These are phyloP conservation scores for Sphaerostilbella broomeana DNA, from an alignment of 2,329 filamentous ascomycete genomes.

Conservation along the genomic window DNA sequence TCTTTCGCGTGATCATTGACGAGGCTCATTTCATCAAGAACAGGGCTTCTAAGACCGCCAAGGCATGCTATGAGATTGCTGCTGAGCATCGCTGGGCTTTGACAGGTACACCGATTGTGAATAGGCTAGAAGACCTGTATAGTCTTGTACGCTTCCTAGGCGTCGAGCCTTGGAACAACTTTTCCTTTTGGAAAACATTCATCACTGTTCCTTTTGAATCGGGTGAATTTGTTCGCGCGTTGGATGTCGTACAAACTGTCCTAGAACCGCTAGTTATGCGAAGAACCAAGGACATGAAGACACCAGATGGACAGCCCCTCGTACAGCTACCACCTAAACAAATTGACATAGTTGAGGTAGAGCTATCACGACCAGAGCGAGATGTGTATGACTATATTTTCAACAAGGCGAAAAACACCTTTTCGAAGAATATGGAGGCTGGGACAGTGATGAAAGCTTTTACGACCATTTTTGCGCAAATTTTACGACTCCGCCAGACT, in stretches of 20 bases:
- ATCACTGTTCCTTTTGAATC: slow-evolving; percentile 97
- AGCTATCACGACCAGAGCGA: slow-evolving; percentile 76
- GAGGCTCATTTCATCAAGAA: slow-evolving; percentile 94
- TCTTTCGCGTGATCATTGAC: slow-evolving; percentile 91
- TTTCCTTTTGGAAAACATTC: slow-evolving; percentile 98
- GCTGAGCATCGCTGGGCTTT: slow-evolving; percentile 86
- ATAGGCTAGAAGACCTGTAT: slow-evolving; percentile 89
- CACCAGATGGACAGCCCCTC: slow-evolving; percentile 66
- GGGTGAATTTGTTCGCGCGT: slow-evolving; percentile 83
- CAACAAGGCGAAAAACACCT: slow-evolving; percentile 72
- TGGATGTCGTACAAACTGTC: slow-evolving; percentile 96
- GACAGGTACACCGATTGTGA: slow-evolving; percentile 95
- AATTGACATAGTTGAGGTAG: slow-evolving; percentile 79
- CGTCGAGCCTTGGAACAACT: slow-evolving; percentile 97
- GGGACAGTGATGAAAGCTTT: slow-evolving; percentile 93
- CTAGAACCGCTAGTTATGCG: slow-evolving; percentile 92
- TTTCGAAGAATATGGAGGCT: slow-evolving; percentile 79
- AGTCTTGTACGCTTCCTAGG: slow-evolving; percentile 86
- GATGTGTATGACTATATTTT: slow-evolving; percentile 93
- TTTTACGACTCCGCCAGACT: slow-evolving; percentile 82
- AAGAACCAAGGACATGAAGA: slow-evolving; percentile 97
- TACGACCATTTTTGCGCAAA: slow-evolving; percentile 95
- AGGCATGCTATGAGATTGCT: slow-evolving; percentile 84
- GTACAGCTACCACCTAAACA: slow-evolving; percentile 76
- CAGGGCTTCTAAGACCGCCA: slow-evolving; percentile 84